Evolutionary conservation across 352 stramenopile species (phyloP).

Genomic region (Phytopythium litorale): DNA sequence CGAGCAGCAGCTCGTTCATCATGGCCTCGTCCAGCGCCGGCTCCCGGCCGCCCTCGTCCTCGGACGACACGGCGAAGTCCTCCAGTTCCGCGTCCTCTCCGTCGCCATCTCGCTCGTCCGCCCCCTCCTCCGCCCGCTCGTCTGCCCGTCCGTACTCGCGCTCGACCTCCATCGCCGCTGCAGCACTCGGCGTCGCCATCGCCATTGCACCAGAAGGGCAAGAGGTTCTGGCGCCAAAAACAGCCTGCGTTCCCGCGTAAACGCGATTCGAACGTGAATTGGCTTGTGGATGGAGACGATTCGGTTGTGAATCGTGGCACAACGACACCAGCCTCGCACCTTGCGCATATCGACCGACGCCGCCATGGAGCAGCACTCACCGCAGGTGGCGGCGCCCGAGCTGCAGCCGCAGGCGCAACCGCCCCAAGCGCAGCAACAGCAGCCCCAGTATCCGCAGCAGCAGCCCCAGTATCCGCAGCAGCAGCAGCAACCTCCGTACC

Average conservation of each 20-base stretch:
- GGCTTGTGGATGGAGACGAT: no score
- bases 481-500: slow-evolving; percentile 11
- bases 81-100: slow-evolving; percentile 40
- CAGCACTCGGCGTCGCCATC: slow-evolving; percentile 10
- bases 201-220: no score
- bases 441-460: not conserved
- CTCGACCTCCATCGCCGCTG: not conserved
- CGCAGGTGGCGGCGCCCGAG: not conserved
- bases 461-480: not conserved
- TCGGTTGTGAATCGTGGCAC: no score
- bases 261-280: no score
- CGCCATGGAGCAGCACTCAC: not conserved
- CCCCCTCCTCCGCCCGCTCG: not conserved
- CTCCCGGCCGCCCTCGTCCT: slow-evolving; percentile 36
- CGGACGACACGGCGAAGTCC: slow-evolving; percentile 54
- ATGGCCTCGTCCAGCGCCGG: slow-evolving; percentile 65
- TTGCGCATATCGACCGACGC: no score
- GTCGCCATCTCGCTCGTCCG: not conserved
- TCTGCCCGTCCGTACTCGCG: not conserved
- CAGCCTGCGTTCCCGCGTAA: no score
- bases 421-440: not conserved
- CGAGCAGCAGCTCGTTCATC: slow-evolving; percentile 85
- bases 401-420: not conserved
- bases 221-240: no score
- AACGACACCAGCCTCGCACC: no score